Evolutionary conservation across 441 rosid genomes (phyloP).

Genomic region (Viola pubescens): DNA sequence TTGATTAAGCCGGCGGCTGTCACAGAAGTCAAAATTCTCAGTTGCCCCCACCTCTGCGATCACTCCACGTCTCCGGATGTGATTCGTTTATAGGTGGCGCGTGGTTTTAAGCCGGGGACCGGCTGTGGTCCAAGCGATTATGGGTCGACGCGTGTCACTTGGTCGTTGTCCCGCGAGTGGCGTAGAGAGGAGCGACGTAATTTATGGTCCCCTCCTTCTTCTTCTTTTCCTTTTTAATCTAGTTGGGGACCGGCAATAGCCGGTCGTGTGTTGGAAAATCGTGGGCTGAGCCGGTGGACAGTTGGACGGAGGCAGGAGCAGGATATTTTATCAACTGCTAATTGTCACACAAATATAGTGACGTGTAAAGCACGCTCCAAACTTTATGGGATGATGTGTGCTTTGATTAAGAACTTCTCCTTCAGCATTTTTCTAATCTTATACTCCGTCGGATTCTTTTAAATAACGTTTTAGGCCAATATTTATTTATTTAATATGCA

Average conservation of each 20-base stretch:
- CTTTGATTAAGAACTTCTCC: background rate
- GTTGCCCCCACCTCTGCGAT: conserved; percentile 37
- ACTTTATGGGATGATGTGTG: conserved; percentile 20
- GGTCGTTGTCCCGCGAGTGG: conserved; percentile 40
- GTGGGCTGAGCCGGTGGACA: background rate
- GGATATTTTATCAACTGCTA: background rate
- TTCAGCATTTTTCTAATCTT: background rate
- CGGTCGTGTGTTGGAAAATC: no score
- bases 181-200: conserved; percentile 34
- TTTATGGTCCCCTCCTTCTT: conserved; percentile 34
- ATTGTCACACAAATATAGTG: conserved; percentile 20
- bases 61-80: conserved; percentile 41
- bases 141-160: conserved; percentile 39
- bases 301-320: background rate
- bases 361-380: conserved; percentile 56
- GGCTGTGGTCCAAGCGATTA: conserved; percentile 39
- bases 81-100: conserved; percentile 38
- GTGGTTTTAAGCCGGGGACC: conserved; percentile 52
- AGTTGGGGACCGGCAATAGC: background rate
- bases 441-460: no score
- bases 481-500: no score
- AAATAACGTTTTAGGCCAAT: no score
- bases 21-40: conserved; percentile 48
- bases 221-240: background rate
- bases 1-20: conserved; percentile 91